These are phyloP conservation scores for Luffa acutangula DNA, from an alignment of 306 rosid genomes.

Conservation along the genomic window DNA sequence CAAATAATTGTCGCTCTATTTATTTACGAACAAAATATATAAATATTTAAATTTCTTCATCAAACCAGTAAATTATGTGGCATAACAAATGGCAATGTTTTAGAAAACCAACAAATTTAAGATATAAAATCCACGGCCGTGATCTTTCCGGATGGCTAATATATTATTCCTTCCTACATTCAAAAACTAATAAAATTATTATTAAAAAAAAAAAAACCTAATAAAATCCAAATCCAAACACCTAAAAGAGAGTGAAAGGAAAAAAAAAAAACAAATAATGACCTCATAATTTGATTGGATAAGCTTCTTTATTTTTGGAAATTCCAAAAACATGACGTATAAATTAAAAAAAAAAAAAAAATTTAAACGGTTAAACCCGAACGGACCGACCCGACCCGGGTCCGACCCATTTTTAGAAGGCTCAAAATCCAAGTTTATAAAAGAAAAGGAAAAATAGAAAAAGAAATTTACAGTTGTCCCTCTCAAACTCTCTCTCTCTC, in stretches of 20 bases:
- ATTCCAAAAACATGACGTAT: neutral
- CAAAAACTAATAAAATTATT: no score
- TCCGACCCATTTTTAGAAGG: neutral
- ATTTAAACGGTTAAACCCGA: neutral
- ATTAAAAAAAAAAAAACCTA: no score
- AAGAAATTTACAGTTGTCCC: constrained; percentile 3
- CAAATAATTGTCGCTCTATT: no score
- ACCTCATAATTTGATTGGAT: neutral
- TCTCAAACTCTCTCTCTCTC: neutral
- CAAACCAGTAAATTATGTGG: no score
- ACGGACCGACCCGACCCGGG: neutral
- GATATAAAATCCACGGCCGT: no score
- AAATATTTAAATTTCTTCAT: no score
- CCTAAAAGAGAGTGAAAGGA: neutral
- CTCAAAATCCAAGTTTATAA: neutral
- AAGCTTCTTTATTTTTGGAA: neutral
- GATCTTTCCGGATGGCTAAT: no score
- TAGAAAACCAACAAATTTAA: no score
- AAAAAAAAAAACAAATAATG: neutral
- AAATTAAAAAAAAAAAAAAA: neutral
- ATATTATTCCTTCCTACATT: no score
- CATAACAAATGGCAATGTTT: neutral
- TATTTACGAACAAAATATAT: no score
- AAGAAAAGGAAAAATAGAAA: neutral
- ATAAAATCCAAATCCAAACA: no score